Percentiles rank a stretch among this genome's conserved stretches.
These are phyloP conservation scores for Coemansia reversa DNA, from an alignment of 192 early-diverging fungal genomes.

Conservation along the genomic window DNA sequence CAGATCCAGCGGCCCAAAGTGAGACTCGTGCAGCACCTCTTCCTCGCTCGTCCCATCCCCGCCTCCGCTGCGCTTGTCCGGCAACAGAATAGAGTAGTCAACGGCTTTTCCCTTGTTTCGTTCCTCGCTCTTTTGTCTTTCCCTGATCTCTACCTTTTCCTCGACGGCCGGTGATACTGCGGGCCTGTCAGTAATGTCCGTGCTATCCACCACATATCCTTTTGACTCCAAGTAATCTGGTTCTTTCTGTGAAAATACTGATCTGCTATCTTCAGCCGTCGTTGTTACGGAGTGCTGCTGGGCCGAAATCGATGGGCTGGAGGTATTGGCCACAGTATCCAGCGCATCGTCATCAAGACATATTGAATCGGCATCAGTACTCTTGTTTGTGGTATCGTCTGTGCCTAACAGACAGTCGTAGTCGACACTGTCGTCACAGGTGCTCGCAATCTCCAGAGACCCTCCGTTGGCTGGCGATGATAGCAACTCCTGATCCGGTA, in stretches of 20 bases:
- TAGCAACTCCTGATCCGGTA: background rate
- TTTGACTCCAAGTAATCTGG: background rate
- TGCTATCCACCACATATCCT: background rate
- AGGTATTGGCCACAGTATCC: background rate
- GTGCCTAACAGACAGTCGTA: conserved; percentile 42
- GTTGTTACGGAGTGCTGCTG: background rate
- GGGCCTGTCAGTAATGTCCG: background rate
- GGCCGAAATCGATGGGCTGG: background rate
- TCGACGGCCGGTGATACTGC: background rate
- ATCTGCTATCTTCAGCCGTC: background rate
- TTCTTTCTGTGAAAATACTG: background rate
- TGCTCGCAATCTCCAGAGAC: background rate
- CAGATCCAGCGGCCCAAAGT: conserved; percentile 49
- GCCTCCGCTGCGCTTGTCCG: background rate
- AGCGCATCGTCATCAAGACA: background rate
- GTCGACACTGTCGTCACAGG: conserved; percentile 10
- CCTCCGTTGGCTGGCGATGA: background rate
- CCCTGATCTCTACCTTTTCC: background rate
- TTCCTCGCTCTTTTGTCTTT: conserved; percentile 7
- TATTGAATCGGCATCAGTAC: background rate
- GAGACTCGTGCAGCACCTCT: conserved; percentile 34
- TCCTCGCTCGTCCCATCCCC: background rate
- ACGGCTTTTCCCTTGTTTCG: conserved; percentile 37
- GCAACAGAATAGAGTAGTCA: conserved; percentile 6
- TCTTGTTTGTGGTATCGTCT: conserved; percentile 9